Conservation (phyloP, 345 rosid species). For the Brassica juncea region DNA sequence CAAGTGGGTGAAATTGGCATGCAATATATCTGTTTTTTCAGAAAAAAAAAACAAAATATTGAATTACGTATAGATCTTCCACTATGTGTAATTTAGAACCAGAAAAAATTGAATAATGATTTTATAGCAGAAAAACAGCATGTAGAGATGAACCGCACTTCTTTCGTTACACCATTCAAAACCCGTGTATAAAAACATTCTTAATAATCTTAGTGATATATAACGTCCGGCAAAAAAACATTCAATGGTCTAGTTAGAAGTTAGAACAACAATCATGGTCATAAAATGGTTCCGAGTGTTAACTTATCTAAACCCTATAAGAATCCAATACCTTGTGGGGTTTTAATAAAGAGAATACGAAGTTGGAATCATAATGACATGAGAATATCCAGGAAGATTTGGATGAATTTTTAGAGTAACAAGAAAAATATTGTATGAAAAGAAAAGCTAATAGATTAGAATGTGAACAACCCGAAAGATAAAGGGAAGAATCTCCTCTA, state of each 20-base stretch:
- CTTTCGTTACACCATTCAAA: background rate
- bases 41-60: too few relatives aligned
- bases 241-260: background rate
- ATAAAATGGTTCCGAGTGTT: slow-evolving; percentile 3
- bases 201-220: background rate
- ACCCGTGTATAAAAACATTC: background rate
- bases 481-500: slow-evolving; percentile 40
- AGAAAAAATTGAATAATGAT: too few relatives aligned
- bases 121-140: too few relatives aligned
- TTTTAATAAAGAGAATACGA: slow-evolving; percentile 37
- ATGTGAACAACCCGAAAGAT: slow-evolving; percentile 42
- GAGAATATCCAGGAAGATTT: slow-evolving; percentile 45
- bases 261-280: slow-evolving; percentile 11
- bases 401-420: slow-evolving; percentile 35
- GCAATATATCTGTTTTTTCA: too few relatives aligned
- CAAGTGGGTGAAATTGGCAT: too few relatives aligned
- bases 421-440: slow-evolving; percentile 43
- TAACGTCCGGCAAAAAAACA: background rate
- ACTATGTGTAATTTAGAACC: too few relatives aligned
- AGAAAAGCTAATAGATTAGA: slow-evolving; percentile 41
- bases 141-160: too few relatives aligned
- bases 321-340: slow-evolving; percentile 36
- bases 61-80: too few relatives aligned
- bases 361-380: slow-evolving; percentile 32
- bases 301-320: slow-evolving; percentile 33